Percentiles rank a stretch among this genome's conserved stretches.
These are phyloP conservation scores for Calonectria pseudoreteaudii DNA, from an alignment of 2,329 filamentous ascomycete species.

Conservation along the genomic window DNA sequence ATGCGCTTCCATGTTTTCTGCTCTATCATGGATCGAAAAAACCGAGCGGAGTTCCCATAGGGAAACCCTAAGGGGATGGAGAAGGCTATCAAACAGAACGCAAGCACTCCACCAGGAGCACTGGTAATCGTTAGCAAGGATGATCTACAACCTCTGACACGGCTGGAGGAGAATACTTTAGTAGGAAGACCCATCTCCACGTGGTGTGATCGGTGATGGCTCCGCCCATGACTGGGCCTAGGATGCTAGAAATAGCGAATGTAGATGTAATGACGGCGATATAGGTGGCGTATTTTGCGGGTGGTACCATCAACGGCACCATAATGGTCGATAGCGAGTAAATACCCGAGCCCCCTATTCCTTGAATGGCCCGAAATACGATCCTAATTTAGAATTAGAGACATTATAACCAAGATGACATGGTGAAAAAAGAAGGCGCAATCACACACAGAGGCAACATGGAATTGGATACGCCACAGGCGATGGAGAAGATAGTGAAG, in stretches of 20 bases:
- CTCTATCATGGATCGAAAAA: neutral
- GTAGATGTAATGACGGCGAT: slow-evolving; percentile 29
- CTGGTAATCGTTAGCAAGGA: neutral
- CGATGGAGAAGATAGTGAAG: slow-evolving; percentile 29
- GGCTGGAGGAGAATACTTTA: slow-evolving; percentile 38
- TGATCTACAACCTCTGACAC: neutral
- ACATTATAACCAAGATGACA: neutral
- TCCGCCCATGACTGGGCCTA: slow-evolving; percentile 12
- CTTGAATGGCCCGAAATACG: slow-evolving; percentile 32
- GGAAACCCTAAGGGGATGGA: slow-evolving; percentile 1
- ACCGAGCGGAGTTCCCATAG: neutral
- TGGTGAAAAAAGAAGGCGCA: neutral
- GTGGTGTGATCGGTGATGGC: neutral
- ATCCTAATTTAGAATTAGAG: slow-evolving; percentile 15
- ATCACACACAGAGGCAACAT: slow-evolving; percentile 3
- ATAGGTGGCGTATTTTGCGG: slow-evolving; percentile 26
- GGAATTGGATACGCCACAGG: slow-evolving; percentile 22
- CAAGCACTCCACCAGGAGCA: slow-evolving; percentile 12
- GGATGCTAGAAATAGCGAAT: slow-evolving; percentile 9
- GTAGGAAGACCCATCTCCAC: slow-evolving; percentile 18
- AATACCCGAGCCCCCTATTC: slow-evolving; percentile 31
- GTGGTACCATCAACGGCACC: slow-evolving; percentile 24
- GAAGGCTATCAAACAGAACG: slow-evolving; percentile 17
- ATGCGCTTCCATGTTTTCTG: slow-evolving; percentile 19
- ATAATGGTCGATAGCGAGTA: slow-evolving; percentile 29